Evolutionary conservation across 768 basidiomycete species (phyloP), one percentile per base, ranked within the genome.

Genomic region (Serpula lacrymans): DNA sequence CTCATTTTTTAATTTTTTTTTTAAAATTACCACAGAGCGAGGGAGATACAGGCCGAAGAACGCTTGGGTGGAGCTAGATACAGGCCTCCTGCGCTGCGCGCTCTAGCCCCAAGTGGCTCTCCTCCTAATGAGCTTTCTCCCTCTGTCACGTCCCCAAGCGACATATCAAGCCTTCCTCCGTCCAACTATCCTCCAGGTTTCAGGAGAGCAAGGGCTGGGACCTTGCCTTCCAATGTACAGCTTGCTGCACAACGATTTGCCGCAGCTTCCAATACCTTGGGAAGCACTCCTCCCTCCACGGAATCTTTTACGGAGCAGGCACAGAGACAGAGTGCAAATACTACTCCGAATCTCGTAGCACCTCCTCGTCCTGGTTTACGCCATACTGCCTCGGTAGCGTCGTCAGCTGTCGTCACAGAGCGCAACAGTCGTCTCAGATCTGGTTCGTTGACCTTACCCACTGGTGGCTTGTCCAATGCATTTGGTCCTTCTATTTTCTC

Each of bases 121-220:
- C 84, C 83, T 55, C 77, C 84, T 54, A 78, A 81, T 65, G 87
- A 88, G 47, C 64, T 70, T 49, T 63, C 74, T 46, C 68, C 81
- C 55, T 74, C 78, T 55, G 63, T 73, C 57, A 67, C 74, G 52
- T 75, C 79, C 34, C 70, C 77, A 40, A 72, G 68, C 54, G 83
- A 86, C 65, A 67, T 67, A 53, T 62, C 73, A 49, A 60, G 71
- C 45, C 55, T 83, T 57, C 79, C 87, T 53, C 74, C 83, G 49
- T 80, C 82, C 60, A 86, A 80, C 67, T 88, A 80, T 62, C 86
- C 88, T 46, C 74, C 86, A 41, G 88, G 89, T 46, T 95, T 92
- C 63, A 81, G 90, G 69, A 82, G 93, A 73, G 90, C 92, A 58
- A 83, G 93, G 82, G 95, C 94, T 51, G 95, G 93, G 43, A 97